Evolutionary conservation across 1,139 yeast species (phyloP), one percentile per base, ranked within the genome.

Genomic region (Candida anutae): DNA sequence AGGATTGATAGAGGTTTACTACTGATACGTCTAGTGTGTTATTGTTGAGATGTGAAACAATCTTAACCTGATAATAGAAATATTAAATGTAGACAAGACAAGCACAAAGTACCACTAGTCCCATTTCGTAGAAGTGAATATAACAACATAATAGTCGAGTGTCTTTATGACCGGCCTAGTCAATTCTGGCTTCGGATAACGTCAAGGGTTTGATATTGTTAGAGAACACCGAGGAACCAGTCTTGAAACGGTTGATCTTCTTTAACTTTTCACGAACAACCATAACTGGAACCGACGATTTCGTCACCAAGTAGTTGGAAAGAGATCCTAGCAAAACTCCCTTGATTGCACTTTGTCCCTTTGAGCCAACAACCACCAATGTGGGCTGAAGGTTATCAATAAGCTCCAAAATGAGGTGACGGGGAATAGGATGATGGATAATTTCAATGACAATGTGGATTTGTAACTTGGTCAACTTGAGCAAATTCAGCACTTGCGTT

Each of bases 231-330:
- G 65, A 55, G 15, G 66, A 57, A 5, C 72, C 62, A 35, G 39
- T 27, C 35, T 69, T 54, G 53, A 74, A 74, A 45, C 82, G 69
- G 39, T 77, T 73, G 36, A 81, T 66, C 59, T 83, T 78, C 56
- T 81, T 81, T 46, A 84, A 67, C 49, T 82, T 84, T 48, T 80
- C 79, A 36, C 94, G 69, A 13, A 90, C 93, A 27, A 88, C 95
- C 80, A 88, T 77, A 15, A 87, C 93, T 0, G 97, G 96, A 10
- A 84, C 88, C 15, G 83, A 66, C 46, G 84, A 73, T 46, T 78
- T 75, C 11, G 85, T 77, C 9, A 82, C 84, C 42, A 83, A 62
- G 49, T 82, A 83, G 43, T 81, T 83, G 4, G 84, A 74, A 37
- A 83, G 67, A 3, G 84, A 76, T 3, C 90, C 90, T 35, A 81